Percentiles rank a stretch among this genome's conserved stretches.
Evolutionary conservation across 129 eudicot species (phyloP).

Genomic region (Ambrosia trifida): DNA sequence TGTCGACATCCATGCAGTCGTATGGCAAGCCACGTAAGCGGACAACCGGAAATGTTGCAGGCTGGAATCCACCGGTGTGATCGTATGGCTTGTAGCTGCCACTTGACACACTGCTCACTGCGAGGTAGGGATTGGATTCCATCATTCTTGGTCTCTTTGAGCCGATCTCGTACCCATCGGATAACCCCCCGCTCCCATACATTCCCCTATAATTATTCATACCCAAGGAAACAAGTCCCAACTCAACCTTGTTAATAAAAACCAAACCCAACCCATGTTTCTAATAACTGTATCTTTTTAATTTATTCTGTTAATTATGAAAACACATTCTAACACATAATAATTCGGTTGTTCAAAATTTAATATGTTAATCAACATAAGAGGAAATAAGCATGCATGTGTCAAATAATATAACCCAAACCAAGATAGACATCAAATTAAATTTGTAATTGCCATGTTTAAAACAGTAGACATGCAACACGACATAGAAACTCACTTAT

Average conservation of each 20-base stretch:
- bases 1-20: constrained; percentile 73
- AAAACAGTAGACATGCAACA: neutral
- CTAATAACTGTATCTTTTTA: constrained; percentile 42
- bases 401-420: neutral
- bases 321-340: neutral
- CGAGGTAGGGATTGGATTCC: constrained; percentile 99
- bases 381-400: neutral
- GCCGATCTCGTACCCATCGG: constrained; percentile 98
- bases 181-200: constrained; percentile 99
- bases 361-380: constrained; percentile 7
- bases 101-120: constrained; percentile 76
- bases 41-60: constrained; percentile 73
- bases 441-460: neutral
- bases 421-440: neutral
- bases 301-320: constrained; percentile 6
- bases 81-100: constrained; percentile 47
- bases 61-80: constrained; percentile 58
- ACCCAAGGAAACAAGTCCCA: constrained; percentile 88
- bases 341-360: constrained; percentile 14
- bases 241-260: constrained; percentile 96
- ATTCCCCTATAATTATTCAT: constrained; percentile 90
- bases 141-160: constrained; percentile 99
- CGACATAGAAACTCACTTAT: neutral
- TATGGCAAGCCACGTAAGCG: constrained; percentile 93
- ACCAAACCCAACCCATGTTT: constrained; percentile 86